Base-by-base conservation (phyloP, 2,329 filamentous ascomycete species). In the Penicillium nordicum region DNA sequence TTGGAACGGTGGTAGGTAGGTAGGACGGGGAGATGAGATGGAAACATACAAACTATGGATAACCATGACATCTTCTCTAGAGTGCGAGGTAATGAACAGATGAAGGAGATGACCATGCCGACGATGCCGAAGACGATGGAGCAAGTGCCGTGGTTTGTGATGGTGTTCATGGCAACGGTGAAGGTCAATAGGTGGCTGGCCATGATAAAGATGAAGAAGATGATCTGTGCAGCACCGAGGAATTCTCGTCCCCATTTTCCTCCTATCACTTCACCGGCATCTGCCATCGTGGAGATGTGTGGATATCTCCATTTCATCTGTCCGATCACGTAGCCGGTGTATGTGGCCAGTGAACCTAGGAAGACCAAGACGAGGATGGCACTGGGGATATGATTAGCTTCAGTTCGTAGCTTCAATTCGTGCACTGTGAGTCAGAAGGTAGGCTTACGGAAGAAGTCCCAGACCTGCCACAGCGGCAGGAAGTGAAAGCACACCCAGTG, bases 121-220 rank as follows among this genome's bases (percentile, higher is more conserved):
- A 85, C 75, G n/a, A 85, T 75, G 4, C 80, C 82, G 74, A 84
- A 89, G 1, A 84, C 76, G 55, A 89, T 83, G 4, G 84, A 85
- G 71, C 86, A 89, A 0, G 81, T 79, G 0, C 79, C 82, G 59
- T 87, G 80, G 4, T 82, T 71, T 5, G 85, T 85, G 50, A 90
- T 77, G 49, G 80, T 84, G 63, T 85, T 85, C 72, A 89, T 82
- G 62, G 87, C 87, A 64, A 89, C 86, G 32, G 81, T 82, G 62
- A 89, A 89, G 0, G 86, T 88, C 59, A 90, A 75, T 50, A 88
- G 78, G 72, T 91, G 88, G n/a, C 86, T 88, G 34, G 82, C 85
- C 72, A 88, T 85, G 63, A 88, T 81, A 73, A 90, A 88, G 53
- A 87, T 74, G 38, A 90, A 76, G 71, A 89, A 84, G 18, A 89